Percentiles rank a stretch among this genome's conserved stretches.
These are phyloP conservation scores for Paraleonurus japonicus DNA, from an alignment of 257 asterid genomes.

Conservation along the genomic window DNA sequence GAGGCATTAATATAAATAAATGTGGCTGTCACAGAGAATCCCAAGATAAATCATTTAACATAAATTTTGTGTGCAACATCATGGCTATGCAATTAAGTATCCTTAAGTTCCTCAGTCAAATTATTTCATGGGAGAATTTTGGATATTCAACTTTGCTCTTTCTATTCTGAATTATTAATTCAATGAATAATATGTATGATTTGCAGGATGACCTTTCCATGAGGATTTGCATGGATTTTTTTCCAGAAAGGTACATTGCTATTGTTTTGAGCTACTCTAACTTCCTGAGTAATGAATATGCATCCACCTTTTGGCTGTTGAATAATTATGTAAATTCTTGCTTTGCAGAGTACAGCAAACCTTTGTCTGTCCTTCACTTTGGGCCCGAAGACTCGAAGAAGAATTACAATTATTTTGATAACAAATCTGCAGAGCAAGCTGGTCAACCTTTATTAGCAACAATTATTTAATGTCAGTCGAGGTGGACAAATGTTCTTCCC, in stretches of 20 bases:
- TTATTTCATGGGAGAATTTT: too few species aligned
- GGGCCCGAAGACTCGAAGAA: too few species aligned
- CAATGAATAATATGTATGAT: conserved; percentile 20
- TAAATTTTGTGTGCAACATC: neutral
- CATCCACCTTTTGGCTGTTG: too few species aligned
- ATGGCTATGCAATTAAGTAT: neutral
- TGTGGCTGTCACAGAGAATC: conserved; percentile 1
- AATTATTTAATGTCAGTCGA: too few species aligned
- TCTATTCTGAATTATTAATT: neutral
- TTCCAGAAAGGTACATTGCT: conserved; percentile 63
- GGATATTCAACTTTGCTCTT: neutral
- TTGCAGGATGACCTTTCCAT: conserved; percentile 54
- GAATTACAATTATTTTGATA: too few species aligned
- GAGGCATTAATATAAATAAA: neutral
- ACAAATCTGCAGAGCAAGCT: too few species aligned
- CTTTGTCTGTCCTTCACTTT: too few species aligned
- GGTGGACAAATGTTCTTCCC: too few species aligned
- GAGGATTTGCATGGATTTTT: conserved; percentile 79
- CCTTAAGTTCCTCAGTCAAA: neutral
- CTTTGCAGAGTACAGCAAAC: too few species aligned
- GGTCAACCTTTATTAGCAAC: too few species aligned
- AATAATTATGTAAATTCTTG: too few species aligned
- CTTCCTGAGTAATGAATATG: too few species aligned
- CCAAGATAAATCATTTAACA: neutral
- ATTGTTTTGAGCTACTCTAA: neutral